Evolutionary conservation across 306 rosid species (phyloP).

Genomic region (Quillaja saponaria): DNA sequence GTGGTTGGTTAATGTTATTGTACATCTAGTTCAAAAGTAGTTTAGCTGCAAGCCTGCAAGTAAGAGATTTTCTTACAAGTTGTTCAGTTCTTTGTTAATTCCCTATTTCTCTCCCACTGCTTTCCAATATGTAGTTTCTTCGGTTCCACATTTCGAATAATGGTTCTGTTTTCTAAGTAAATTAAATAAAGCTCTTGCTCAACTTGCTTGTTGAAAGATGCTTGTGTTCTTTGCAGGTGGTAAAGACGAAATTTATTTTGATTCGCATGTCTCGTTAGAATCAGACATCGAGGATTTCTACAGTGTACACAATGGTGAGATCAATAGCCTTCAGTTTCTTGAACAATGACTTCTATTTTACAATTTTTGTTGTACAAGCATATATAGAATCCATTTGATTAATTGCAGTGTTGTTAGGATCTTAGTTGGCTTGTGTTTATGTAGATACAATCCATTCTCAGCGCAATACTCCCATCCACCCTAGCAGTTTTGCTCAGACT

Average conservation of each 20-base stretch:
- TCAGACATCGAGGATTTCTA: conserved; percentile 57
- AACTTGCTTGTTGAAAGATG: no score
- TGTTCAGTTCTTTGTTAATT: no score
- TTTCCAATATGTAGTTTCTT: no score
- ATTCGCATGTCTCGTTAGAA: conserved; percentile 34
- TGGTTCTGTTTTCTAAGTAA: no score
- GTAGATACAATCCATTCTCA: conserved; percentile 46
- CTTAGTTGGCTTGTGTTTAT: background rate
- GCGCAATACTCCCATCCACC: conserved; percentile 25
- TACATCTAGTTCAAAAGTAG: no score
- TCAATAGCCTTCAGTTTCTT: background rate
- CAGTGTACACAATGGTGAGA: conserved; percentile 49
- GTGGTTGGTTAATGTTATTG: no score
- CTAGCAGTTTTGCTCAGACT: background rate
- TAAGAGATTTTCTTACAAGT: no score
- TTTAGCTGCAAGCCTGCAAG: no score
- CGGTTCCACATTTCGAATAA: no score
- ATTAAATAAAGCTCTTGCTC: no score
- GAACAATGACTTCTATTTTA: no score
- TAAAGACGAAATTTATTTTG: conserved; percentile 39
- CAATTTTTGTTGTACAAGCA: background rate
- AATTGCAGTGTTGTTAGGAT: background rate
- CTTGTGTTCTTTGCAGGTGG: conserved; percentile 34
- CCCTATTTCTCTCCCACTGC: no score
- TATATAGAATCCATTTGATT: background rate